These are phyloP conservation scores for Candida suzukii DNA, from an alignment of 805 yeast species.

Conservation along the genomic window DNA sequence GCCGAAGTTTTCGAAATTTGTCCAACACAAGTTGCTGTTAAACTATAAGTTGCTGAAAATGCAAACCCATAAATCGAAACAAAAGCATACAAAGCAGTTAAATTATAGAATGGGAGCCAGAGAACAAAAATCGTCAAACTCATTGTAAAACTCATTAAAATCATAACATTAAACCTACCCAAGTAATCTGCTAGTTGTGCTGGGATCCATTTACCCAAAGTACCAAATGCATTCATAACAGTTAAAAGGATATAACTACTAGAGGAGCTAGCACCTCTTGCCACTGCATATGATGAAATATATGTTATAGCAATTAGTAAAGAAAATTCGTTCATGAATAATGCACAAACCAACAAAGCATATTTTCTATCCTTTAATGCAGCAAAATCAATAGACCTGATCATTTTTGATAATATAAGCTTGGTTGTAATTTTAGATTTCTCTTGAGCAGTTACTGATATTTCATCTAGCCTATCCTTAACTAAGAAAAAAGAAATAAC, in stretches of 20 bases:
- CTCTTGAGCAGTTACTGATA: conserved; percentile 8
- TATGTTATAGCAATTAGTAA: conserved; percentile 41
- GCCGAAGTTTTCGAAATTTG: conserved; percentile 49
- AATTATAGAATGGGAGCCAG: conserved; percentile 53
- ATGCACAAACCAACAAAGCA: conserved; percentile 32
- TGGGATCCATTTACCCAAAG: conserved; percentile 27
- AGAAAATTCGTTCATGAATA: conserved; percentile 39
- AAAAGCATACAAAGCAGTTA: conserved; percentile 41
- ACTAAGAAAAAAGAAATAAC: conserved; percentile 28
- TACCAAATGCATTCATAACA: conserved; percentile 37
- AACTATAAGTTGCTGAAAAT: conserved; percentile 50
- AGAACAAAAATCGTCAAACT: conserved; percentile 39
- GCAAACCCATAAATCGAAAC: conserved; percentile 44
- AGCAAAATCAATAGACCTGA: conserved; percentile 30
- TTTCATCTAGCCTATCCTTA: conserved; percentile 31
- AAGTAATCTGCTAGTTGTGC: conserved; percentile 26
- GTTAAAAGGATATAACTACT: conserved; percentile 41
- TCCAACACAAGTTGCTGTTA: conserved; percentile 59
- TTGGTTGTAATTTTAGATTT: conserved; percentile 15
- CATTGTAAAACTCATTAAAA: conserved; percentile 39
- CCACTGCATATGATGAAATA: conserved; percentile 45
- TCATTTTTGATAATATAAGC: conserved; percentile 10
- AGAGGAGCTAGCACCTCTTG: conserved; percentile 36
- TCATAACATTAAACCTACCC: conserved; percentile 49
- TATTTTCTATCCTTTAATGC: conserved; percentile 30